Evolutionary conservation across 1,139 yeast species (phyloP).

Genomic region (Hanseniaspora uvarum): DNA sequence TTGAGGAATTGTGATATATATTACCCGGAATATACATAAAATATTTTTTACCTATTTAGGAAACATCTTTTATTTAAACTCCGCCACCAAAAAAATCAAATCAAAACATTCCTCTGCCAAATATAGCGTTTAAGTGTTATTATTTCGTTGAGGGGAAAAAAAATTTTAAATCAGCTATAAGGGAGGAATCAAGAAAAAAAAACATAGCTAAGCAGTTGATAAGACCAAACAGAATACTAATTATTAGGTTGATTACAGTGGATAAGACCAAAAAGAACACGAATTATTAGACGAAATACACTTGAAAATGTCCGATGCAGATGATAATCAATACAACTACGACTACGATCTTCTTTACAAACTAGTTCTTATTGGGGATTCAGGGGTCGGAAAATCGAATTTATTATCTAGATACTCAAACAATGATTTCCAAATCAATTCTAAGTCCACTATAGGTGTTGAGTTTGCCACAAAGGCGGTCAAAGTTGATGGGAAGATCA

Average conservation of each 20-base stretch:
- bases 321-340: conserved; percentile 65
- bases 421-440: conserved; percentile 88
- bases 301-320: conserved; percentile 22
- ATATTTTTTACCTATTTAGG: not conserved
- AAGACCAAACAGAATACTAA: too few species aligned
- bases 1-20: conserved; percentile 23
- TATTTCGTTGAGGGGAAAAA: too few species aligned
- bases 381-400: conserved; percentile 96
- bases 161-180: too few species aligned
- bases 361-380: conserved; percentile 91
- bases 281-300: not conserved
- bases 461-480: conserved; percentile 96
- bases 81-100: not conserved
- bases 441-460: conserved; percentile 92
- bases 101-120: too few species aligned
- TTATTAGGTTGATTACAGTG: too few species aligned
- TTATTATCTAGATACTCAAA: conserved; percentile 86
- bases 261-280: not conserved
- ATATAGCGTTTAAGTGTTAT: too few species aligned
- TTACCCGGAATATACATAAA: not conserved
- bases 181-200: too few species aligned
- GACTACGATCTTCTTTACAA: conserved; percentile 94
- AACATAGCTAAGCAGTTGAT: too few species aligned
- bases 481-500: conserved; percentile 86
- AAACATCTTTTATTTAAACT: not conserved